These are phyloP conservation scores for Lentinula edodes DNA, from an alignment of 768 basidiomycete genomes.

Conservation along the genomic window DNA sequence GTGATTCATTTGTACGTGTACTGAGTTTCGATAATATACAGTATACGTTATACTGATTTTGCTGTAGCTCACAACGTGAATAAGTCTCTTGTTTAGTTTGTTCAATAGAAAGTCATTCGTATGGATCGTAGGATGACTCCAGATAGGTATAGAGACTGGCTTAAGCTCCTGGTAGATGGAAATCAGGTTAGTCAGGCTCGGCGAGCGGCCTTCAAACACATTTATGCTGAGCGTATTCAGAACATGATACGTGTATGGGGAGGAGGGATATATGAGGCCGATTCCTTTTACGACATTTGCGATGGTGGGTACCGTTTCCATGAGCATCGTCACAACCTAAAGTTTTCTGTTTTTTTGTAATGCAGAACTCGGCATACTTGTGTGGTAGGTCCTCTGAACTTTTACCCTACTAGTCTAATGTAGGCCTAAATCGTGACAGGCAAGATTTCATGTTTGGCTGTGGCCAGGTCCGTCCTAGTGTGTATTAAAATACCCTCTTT, in stretches of 20 bases:
- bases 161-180: conserved; percentile 79
- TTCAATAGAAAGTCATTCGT: neutral
- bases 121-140: conserved; percentile 29
- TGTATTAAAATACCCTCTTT: neutral
- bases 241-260: conserved; percentile 82
- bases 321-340: too few species aligned
- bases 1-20: conserved; percentile 67
- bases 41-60: neutral
- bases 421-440: conserved; percentile 47
- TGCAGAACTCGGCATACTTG: conserved; percentile 4
- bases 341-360: neutral
- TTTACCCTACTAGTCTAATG: neutral
- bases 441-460: conserved; percentile 98
- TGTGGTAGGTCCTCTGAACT: neutral
- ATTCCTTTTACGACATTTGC: conserved; percentile 80
- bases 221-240: neutral
- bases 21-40: neutral
- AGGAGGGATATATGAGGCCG: conserved; percentile 83
- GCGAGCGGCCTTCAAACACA: conserved; percentile 21
- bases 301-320: conserved; percentile 43
- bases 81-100: conserved; percentile 5
- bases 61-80: conserved; percentile 50
- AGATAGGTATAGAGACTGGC: conserved; percentile 72
- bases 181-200: conserved; percentile 84
- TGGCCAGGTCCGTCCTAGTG: conserved; percentile 55